phyloP scores from a whole-genome alignment of 208 protist genomes.

The Acanthamoeba divionensis region DNA sequence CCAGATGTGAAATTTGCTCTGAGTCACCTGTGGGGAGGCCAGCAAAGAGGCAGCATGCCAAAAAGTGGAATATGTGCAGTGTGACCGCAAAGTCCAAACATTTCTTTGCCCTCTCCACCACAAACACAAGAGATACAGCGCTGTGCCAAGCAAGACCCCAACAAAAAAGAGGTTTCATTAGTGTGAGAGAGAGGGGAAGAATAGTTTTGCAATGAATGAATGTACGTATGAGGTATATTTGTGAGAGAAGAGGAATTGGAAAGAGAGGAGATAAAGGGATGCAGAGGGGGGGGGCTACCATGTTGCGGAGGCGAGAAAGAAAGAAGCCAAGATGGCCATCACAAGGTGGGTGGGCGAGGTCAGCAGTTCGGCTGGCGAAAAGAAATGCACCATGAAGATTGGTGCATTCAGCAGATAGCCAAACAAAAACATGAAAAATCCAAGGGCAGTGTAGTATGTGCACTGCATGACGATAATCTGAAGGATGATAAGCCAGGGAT shows the following conservation, averaged over 20 bases:
- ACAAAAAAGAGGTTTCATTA: neutral
- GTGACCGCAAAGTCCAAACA: conserved; percentile 48
- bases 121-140: neutral
- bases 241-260: neutral
- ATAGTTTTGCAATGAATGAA: neutral
- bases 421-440: conserved; percentile 12
- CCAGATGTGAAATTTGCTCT: no score
- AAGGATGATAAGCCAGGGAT: conserved; percentile 37
- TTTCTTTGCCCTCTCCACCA: conserved; percentile 50
- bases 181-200: no score
- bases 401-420: neutral
- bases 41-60: neutral
- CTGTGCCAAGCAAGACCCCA: neutral
- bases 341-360: neutral
- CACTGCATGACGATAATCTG: conserved; percentile 38
- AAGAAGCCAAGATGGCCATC: neutral
- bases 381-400: conserved; percentile 38
- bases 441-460: neutral
- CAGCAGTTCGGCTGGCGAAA: neutral
- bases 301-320: neutral
- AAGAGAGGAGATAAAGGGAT: no score
- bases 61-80: conserved; percentile 4
- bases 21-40: neutral
- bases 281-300: neutral
- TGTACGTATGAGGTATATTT: neutral